phyloP scores from a whole-genome alignment of 495 filamentous ascomycete genomes.

The Tuber calosporum region DNA sequence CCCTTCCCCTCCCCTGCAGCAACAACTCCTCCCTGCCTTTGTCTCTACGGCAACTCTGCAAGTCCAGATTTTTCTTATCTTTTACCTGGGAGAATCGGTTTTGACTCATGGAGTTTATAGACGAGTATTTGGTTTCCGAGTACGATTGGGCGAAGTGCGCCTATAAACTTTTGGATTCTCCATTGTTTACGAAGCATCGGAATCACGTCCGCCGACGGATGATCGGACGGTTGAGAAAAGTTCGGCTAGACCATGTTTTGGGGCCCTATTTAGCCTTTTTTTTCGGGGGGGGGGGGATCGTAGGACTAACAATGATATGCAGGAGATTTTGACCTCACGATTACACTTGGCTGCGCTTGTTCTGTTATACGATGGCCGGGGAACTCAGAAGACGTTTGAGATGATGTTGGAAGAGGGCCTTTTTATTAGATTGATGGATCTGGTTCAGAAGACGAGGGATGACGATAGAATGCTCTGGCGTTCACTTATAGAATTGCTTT shows the following conservation, averaged over 20 bases:
- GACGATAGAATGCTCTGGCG: constrained; percentile 68
- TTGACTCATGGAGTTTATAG: constrained; percentile 44
- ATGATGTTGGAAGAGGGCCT: constrained; percentile 79
- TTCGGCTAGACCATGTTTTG: constrained; percentile 36
- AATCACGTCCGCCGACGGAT: constrained; percentile 91
- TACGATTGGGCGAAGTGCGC: constrained; percentile 79
- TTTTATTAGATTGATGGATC: constrained; percentile 74
- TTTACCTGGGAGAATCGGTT: constrained; percentile 9
- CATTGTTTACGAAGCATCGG: constrained; percentile 62
- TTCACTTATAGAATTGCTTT: constrained; percentile 77
- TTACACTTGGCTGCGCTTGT: constrained; percentile 78
- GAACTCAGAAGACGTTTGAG: constrained; percentile 69
- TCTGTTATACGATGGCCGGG: constrained; percentile 81
- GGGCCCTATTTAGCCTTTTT: background rate
- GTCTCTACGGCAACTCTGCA: background rate
- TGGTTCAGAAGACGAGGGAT: constrained; percentile 59
- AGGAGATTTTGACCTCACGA: constrained; percentile 65
- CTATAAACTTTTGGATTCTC: constrained; percentile 69
- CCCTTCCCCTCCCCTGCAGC: background rate
- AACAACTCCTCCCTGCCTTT: constrained; percentile 9
- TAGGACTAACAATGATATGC: constrained; percentile 38
- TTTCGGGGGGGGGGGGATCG: too few relatives aligned
- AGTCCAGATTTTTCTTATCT: constrained; percentile 10
- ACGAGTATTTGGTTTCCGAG: constrained; percentile 73
- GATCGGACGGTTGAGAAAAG: constrained; percentile 82